These are phyloP conservation scores for Aciculosporium take DNA, from an alignment of 2,329 filamentous ascomycete species.

Conservation along the genomic window DNA sequence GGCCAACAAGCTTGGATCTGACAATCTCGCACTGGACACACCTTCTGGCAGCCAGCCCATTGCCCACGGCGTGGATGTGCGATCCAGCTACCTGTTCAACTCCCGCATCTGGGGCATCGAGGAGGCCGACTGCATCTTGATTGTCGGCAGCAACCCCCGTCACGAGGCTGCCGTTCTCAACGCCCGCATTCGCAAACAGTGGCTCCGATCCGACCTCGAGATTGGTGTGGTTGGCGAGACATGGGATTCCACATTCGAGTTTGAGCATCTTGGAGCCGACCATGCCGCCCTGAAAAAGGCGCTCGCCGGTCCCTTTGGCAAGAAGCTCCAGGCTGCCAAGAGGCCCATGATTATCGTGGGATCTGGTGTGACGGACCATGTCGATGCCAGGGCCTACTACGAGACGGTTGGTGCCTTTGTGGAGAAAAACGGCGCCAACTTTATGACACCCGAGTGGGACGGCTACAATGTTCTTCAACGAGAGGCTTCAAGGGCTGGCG, in stretches of 20 bases:
- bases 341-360: conserved; percentile 94
- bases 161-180: conserved; percentile 93
- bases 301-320: conserved; percentile 75
- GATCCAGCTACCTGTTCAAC: conserved; percentile 94
- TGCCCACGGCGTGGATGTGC: conserved; percentile 84
- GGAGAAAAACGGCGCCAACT: conserved; percentile 82
- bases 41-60: conserved; percentile 70
- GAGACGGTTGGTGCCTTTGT: conserved; percentile 83
- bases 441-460: conserved; percentile 84
- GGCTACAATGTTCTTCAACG: conserved; percentile 95
- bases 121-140: conserved; percentile 79
- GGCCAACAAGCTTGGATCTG: conserved; percentile 89
- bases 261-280: conserved; percentile 75
- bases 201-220: conserved; percentile 87
- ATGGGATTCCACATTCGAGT: conserved; percentile 91
- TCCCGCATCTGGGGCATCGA: conserved; percentile 88
- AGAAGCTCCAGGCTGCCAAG: conserved; percentile 79
- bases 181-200: conserved; percentile 94
- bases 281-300: conserved; percentile 70
- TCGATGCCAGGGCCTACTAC: conserved; percentile 83
- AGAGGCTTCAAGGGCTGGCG: conserved; percentile 79
- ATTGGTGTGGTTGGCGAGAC: conserved; percentile 81
- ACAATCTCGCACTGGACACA: conserved; percentile 88
- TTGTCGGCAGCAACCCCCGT: conserved; percentile 88
- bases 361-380: conserved; percentile 79